Evolutionary conservation across 208 protist genomes (phyloP).

Genomic region (Leptomonas pyrrhocoris): DNA sequence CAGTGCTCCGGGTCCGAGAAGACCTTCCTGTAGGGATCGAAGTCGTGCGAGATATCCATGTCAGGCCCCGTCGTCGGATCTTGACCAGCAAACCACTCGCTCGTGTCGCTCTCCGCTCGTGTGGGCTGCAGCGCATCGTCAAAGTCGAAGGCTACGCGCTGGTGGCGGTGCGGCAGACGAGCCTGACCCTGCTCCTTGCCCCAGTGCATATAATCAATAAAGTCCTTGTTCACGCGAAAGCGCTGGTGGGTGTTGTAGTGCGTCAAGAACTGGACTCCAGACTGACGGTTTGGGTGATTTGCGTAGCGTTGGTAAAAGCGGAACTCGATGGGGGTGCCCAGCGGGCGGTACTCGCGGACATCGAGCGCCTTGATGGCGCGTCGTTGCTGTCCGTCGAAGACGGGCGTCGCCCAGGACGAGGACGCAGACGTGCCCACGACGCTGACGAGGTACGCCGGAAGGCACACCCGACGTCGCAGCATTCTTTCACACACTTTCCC

Average conservation of each 20-base stretch:
- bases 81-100: slow-evolving; percentile 68
- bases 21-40: slow-evolving; percentile 82
- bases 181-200: slow-evolving; percentile 91
- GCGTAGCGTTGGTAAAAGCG: slow-evolving; percentile 93
- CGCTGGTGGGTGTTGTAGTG: slow-evolving; percentile 91
- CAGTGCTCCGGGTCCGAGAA: slow-evolving; percentile 90
- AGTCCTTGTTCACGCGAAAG: slow-evolving; percentile 89
- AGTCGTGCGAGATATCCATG: slow-evolving; percentile 59
- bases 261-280: slow-evolving; percentile 89
- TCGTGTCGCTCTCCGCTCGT: slow-evolving; percentile 28
- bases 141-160: slow-evolving; percentile 92
- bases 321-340: slow-evolving; percentile 89
- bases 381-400: slow-evolving; percentile 13
- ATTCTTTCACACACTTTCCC: neutral
- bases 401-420: neutral
- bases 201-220: slow-evolving; percentile 93
- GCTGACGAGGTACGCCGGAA: slow-evolving; percentile 2
- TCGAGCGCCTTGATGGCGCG: slow-evolving; percentile 85
- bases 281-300: slow-evolving; percentile 89
- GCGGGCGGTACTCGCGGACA: slow-evolving; percentile 82
- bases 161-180: slow-evolving; percentile 86
- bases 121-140: slow-evolving; percentile 85
- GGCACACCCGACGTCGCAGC: slow-evolving; percentile 29
- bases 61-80: slow-evolving; percentile 67
- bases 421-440: neutral